A percentile compares a stretch with the other conserved stretches of the same genome.
Evolutionary conservation across 2,329 filamentous ascomycete species (phyloP).

Genomic region (Dactylellina leptospora): DNA sequence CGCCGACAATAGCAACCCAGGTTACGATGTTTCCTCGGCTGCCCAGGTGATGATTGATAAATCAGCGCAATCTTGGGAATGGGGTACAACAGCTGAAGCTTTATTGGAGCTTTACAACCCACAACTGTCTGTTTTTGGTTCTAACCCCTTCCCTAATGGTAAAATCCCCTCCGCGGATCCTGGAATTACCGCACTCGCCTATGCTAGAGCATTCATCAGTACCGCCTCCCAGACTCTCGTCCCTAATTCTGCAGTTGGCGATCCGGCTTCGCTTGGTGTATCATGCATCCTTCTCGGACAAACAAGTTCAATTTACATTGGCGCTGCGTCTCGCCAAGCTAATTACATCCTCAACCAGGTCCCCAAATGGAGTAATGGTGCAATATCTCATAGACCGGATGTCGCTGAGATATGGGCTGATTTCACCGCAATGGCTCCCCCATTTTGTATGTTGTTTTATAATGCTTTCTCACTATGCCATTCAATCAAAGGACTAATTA

Average conservation of each 20-base stretch:
- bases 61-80: conserved; percentile 1
- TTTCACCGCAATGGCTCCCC: neutral
- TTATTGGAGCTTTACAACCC: conserved; percentile 1
- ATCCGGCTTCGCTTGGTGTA: neutral
- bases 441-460: conserved; percentile 2
- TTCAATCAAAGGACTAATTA: neutral
- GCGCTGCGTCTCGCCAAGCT: neutral
- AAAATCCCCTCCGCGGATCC: neutral
- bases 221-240: neutral
- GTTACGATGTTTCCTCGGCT: conserved; percentile 1
- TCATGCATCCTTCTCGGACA: neutral
- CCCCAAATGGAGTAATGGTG: conserved; percentile 1
- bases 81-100: neutral
- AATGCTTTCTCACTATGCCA: neutral
- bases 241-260: neutral
- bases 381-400: conserved; percentile 1
- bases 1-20: neutral
- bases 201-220: conserved; percentile 1
- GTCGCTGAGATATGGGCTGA: neutral
- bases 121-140: conserved; percentile 1
- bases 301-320: neutral
- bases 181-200: neutral
- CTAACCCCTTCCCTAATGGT: neutral
- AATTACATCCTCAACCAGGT: conserved; percentile 1
- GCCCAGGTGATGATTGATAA: conserved; percentile 1